phyloP scores from a whole-genome alignment of 1,139 yeast species.

The Suhomyces maxii region DNA sequence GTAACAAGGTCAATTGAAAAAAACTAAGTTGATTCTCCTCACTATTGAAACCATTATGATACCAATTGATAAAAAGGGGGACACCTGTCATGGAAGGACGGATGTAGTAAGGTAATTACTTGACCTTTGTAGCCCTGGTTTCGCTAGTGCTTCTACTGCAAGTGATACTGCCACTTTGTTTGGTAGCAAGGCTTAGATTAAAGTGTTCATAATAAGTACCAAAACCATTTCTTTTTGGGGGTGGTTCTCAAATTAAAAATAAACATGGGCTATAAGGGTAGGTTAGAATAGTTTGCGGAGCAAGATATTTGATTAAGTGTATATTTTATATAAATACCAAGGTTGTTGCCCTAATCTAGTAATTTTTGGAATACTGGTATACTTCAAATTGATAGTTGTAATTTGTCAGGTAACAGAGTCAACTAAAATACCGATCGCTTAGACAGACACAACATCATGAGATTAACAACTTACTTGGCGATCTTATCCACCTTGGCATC shows the following conservation, averaged over 20 bases:
- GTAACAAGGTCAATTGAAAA: background rate
- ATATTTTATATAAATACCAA: slow-evolving; percentile 4
- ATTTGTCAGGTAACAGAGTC: background rate
- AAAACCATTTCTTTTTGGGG: slow-evolving; percentile 1
- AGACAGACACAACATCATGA: slow-evolving; percentile 6
- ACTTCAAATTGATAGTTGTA: background rate
- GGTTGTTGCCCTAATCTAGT: slow-evolving; percentile 8
- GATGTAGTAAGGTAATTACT: background rate
- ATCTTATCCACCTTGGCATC: slow-evolving; percentile 16
- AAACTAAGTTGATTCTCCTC: too few relatives aligned
- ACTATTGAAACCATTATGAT: too few relatives aligned
- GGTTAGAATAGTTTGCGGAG: background rate
- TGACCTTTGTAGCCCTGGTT: background rate
- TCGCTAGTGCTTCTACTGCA: background rate
- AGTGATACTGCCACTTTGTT: slow-evolving; percentile 6
- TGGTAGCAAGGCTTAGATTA: background rate
- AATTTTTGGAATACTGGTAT: slow-evolving; percentile 1
- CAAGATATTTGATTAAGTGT: background rate
- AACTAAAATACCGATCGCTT: slow-evolving; percentile 4
- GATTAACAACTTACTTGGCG: slow-evolving; percentile 8
- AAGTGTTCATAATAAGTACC: slow-evolving; percentile 1
- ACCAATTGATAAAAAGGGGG: background rate
- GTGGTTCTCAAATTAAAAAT: slow-evolving; percentile 1
- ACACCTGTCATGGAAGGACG: background rate
- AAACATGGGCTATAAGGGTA: background rate